phyloP scores from a whole-genome alignment of 2,329 filamentous ascomycete species.

The Fusarium sp. region DNA sequence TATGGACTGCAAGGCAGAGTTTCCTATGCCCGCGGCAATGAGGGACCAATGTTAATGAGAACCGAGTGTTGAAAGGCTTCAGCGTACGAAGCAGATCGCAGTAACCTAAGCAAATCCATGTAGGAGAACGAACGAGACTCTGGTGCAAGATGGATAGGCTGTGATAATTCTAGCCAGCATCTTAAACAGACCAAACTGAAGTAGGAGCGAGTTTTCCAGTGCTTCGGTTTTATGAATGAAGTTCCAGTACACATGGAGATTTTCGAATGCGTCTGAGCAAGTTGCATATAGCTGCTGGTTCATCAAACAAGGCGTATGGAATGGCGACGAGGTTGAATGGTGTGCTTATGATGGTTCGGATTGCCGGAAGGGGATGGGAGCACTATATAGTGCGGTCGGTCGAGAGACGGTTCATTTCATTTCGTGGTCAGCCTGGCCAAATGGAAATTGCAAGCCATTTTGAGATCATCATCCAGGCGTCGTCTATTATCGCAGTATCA shows the following conservation, averaged over 20 bases:
- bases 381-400: slow-evolving; percentile 2
- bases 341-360: slow-evolving; percentile 27
- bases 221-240: not conserved
- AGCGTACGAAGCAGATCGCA: not conserved
- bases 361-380: slow-evolving; percentile 27
- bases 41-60: not conserved
- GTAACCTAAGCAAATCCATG: not conserved
- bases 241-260: not conserved
- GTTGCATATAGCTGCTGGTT: not conserved
- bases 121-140: not conserved
- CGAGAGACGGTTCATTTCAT: slow-evolving; percentile 6
- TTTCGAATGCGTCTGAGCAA: not conserved
- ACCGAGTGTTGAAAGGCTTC: not conserved
- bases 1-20: not conserved
- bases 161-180: not conserved
- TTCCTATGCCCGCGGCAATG: not conserved
- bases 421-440: slow-evolving; percentile 1
- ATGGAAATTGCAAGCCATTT: not conserved
- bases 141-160: not conserved
- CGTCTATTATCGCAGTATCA: slow-evolving; percentile 8
- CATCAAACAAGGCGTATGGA: not conserved
- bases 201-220: slow-evolving; percentile 3
- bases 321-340: slow-evolving; percentile 1
- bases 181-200: slow-evolving; percentile 4
- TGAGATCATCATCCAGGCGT: not conserved